phyloP scores from a whole-genome alignment of 2,329 filamentous ascomycete species.

The Onygenales sp. region DNA sequence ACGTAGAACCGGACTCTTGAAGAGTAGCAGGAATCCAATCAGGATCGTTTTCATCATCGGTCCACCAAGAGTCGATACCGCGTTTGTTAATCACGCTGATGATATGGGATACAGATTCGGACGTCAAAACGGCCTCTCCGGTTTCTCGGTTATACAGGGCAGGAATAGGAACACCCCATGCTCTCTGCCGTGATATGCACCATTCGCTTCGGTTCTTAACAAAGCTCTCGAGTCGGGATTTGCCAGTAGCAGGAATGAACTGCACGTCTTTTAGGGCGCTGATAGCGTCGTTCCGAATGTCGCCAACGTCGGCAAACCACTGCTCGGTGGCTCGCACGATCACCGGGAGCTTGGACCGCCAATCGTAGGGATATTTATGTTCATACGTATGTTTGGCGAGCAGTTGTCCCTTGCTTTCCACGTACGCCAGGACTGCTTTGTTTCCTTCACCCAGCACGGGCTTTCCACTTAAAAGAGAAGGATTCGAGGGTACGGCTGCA shows the following conservation, averaged over 20 bases:
- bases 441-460: constrained; percentile 63
- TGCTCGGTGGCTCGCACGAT: constrained; percentile 88
- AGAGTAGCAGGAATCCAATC: constrained; percentile 67
- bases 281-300: constrained; percentile 67
- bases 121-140: constrained; percentile 68
- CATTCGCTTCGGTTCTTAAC: constrained; percentile 83
- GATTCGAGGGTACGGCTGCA: constrained; percentile 64
- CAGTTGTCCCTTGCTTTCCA: constrained; percentile 51
- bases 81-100: constrained; percentile 66
- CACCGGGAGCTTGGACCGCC: constrained; percentile 88
- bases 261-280: constrained; percentile 58
- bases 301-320: constrained; percentile 91
- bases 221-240: constrained; percentile 70
- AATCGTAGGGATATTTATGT: constrained; percentile 97
- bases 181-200: constrained; percentile 93
- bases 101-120: constrained; percentile 73
- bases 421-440: constrained; percentile 57
- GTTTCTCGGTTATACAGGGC: constrained; percentile 64
- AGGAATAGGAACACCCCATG: constrained; percentile 95
- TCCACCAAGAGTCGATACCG: constrained; percentile 92
- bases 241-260: constrained; percentile 70
- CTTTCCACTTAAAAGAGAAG: constrained; percentile 58
- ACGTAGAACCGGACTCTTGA: constrained; percentile 34
- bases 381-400: constrained; percentile 60
- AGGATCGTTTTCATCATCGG: constrained; percentile 63